Base-by-base conservation (phyloP, 345 rosid genomes). In the Cardamine resedifolia region DNA sequence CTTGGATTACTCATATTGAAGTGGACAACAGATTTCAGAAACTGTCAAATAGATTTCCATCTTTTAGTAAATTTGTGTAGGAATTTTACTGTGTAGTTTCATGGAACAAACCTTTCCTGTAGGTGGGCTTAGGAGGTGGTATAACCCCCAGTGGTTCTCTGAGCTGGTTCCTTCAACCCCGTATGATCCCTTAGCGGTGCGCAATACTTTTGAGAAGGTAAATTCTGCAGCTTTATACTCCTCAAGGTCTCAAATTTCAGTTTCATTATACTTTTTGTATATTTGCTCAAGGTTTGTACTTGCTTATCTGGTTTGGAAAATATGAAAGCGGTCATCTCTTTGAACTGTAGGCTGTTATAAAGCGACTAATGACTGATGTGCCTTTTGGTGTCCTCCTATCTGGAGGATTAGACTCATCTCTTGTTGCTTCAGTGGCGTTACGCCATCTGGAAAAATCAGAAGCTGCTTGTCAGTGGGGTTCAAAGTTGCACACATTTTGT, bases 341-440 rank as follows among this genome's bases (percentile, higher is more conserved):
- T 73, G 57, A 48, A 26, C 7, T 71, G 66, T 78, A 90, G 94
- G 96, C 96, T 80, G 93, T 90, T 52, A 44, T 81, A 51, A 90
- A 88, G 74, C 78, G 96, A 76, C 91, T 90, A 58, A 90, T 90
- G 93, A 88, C 96, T 5, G 96, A 90, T 80, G 96, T 90, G 31
- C 93, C 96, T 39, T 90, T 90, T 79, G 96, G 96, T 50, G 96
- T 90, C 50, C 93, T 90, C 43, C 79, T 88, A 44, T 90, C 96
- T 73, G 96, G 96, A 81, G 96, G 96, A 69, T 74, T 90, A 66
- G 96, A 90, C 76, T 90, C 96, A 58, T 90, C 96, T 31, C 90
- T 88, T 58, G 96, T 88, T 58, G 96, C 96, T 72, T 78, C 96
- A 51, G 93, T 90, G 56, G 86, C 96, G 26, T 74, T 85, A 76